A percentile compares a stretch with the other conserved stretches of the same genome.
phyloP scores from a whole-genome alignment of 768 basidiomycete genomes.

The Lentinula detonsa region DNA sequence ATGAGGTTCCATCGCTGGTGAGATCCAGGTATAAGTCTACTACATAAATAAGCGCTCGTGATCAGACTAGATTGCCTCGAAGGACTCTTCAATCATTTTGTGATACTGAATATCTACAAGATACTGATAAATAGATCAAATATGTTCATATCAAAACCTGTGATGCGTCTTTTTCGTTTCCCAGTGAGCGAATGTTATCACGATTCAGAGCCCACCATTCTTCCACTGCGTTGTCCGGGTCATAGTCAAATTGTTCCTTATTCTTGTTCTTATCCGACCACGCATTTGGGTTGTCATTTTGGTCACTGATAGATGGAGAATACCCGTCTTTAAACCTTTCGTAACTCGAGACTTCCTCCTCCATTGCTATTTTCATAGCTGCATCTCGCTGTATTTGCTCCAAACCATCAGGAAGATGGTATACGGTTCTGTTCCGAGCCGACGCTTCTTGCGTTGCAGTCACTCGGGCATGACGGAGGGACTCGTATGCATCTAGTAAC shows the following conservation, averaged over 20 bases:
- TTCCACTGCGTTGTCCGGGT: slow-evolving; percentile 45
- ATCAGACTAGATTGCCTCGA: too few species aligned
- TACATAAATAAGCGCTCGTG: background rate
- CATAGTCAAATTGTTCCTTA: slow-evolving; percentile 42
- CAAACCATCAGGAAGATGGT: slow-evolving; percentile 51
- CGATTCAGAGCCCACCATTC: slow-evolving; percentile 34
- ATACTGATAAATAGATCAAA: too few species aligned
- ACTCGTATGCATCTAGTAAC: slow-evolving; percentile 46
- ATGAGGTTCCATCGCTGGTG: slow-evolving; percentile 42
- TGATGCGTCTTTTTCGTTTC: too few species aligned
- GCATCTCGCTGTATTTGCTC: slow-evolving; percentile 44
- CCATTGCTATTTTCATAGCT: slow-evolving; percentile 47
- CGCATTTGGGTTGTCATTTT: slow-evolving; percentile 36
- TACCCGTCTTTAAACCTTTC: slow-evolving; percentile 1
- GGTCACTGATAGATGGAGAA: background rate
- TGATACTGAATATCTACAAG: too few species aligned
- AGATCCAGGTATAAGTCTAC: background rate
- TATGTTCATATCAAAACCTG: too few species aligned
- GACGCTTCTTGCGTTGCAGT: slow-evolving; percentile 42
- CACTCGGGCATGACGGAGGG: slow-evolving; percentile 44
- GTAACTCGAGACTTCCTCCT: slow-evolving; percentile 21
- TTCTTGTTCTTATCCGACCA: slow-evolving; percentile 55
- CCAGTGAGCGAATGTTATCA: background rate
- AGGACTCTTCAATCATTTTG: too few species aligned
- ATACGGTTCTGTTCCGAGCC: slow-evolving; percentile 44